Base-by-base conservation (phyloP, 352 stramenopile species). In the Globisporangium abappressorium region DNA sequence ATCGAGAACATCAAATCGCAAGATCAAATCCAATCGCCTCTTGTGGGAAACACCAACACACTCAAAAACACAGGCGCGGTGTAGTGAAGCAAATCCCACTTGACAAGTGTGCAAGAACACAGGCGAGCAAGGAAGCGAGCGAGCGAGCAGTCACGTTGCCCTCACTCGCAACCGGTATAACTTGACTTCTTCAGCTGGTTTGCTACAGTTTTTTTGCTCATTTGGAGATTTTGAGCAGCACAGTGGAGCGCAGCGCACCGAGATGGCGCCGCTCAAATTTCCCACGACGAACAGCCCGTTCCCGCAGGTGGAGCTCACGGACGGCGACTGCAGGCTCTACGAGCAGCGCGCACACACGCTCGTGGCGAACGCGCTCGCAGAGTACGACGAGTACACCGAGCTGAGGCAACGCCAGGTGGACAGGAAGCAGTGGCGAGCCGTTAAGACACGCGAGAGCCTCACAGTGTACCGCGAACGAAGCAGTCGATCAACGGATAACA, bases 341-440 rank as follows among this genome's bases (percentile, higher is more conserved):
- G 75, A 81, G 20, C 61, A 66, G 57, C 75, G 77, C 41, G 73
- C 72, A 0, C 34, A 71, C 38, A 67, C 70, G 6, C 75, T 81
- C 51, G 51, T 79, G 15, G 57, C 68, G 54, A 70, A 76, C n/a
- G 70, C 75, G 4, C 60, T 81, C 18, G 58, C 67, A 34, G 70
- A 79, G 49, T 76, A 78, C 49, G 72, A 81, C 56, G 38, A 46
- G 2, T 67, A 81, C 47, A 66, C 36, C 12, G 63, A 65, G 12
- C 47, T 49, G 33, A 64, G 65, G 15, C n/a, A 53, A 11, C 66
- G 66, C 47, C 62, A 77, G 15, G 49, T 79, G 53, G 73, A 79
- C 24, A 53, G 41, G 22, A 66, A 63, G n/a, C 67, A 38, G 15
- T 81, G 75, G 75, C 75, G 75, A 15, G 33, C 70, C 22, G 65